Evolutionary conservation across 192 early-diverging fungal genomes (phyloP).

Genomic region (Powellomyces hirtus): DNA sequence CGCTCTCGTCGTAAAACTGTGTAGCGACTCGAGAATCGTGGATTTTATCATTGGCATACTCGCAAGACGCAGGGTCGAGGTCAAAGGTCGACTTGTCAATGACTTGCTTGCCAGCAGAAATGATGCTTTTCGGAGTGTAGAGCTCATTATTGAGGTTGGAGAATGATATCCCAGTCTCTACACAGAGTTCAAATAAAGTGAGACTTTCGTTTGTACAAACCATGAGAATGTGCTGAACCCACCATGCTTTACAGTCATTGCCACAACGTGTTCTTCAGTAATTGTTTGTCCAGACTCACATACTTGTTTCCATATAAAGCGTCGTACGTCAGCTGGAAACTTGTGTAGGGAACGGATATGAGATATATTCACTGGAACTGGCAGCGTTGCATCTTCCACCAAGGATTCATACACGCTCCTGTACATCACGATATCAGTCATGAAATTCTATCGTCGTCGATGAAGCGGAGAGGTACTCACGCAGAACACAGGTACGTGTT

Average conservation of each 20-base stretch:
- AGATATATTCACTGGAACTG: conserved; percentile 45
- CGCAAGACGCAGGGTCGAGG: conserved; percentile 37
- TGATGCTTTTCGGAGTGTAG: conserved; percentile 43
- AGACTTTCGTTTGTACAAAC: not conserved
- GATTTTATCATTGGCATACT: conserved; percentile 35
- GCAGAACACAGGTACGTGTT: conserved; percentile 49
- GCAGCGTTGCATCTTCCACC: conserved; percentile 37
- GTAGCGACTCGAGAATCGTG: conserved; percentile 30
- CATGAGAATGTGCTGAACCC: not conserved
- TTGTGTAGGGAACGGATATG: conserved; percentile 48
- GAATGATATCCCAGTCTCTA: conserved; percentile 41
- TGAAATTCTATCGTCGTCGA: not conserved
- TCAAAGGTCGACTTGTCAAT: conserved; percentile 30
- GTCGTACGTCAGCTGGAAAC: conserved; percentile 36
- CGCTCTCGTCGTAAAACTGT: conserved; percentile 27
- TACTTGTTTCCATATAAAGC: conserved; percentile 40
- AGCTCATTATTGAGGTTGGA: conserved; percentile 42
- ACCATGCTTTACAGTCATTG: conserved; percentile 44
- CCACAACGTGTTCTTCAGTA: conserved; percentile 45
- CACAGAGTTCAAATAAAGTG: not conserved
- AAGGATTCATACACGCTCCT: conserved; percentile 48
- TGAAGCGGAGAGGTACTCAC: conserved; percentile 10
- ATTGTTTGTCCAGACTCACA: conserved; percentile 33
- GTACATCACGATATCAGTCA: not conserved
- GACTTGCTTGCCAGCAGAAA: conserved; percentile 32